phyloP scores from a whole-genome alignment of 345 rosid species.

The Euphorbia lathyris region DNA sequence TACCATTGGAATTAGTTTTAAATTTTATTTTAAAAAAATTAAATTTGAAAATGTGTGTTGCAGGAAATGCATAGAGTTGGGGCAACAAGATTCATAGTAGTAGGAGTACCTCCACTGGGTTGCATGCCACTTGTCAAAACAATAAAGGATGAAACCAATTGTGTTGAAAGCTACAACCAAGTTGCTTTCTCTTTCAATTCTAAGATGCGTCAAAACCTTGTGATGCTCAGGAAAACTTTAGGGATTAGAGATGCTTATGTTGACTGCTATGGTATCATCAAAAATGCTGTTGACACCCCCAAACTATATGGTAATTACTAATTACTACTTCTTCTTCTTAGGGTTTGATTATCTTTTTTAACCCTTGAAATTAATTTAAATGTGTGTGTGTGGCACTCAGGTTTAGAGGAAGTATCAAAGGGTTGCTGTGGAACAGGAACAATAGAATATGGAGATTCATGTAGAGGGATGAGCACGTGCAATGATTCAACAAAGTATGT shows the following conservation, averaged over 20 bases:
- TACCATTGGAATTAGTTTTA: no score
- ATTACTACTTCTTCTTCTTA: no score
- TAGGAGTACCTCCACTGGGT: conserved; percentile 87
- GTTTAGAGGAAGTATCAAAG: conserved; percentile 47
- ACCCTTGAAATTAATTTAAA: no score
- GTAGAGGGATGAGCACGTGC: conserved; percentile 61
- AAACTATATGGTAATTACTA: conserved; percentile 43
- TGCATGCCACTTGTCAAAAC: conserved; percentile 82
- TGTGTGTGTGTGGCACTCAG: no score
- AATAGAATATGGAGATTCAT: conserved; percentile 62
- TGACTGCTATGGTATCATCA: conserved; percentile 47
- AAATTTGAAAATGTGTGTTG: background rate
- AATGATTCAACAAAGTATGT: conserved; percentile 53
- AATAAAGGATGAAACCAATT: conserved; percentile 37
- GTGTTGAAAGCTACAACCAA: conserved; percentile 51
- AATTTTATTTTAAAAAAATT: background rate
- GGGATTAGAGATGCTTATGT: conserved; percentile 53
- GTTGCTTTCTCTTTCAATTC: conserved; percentile 50
- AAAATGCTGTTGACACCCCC: conserved; percentile 50
- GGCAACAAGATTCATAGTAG: conserved; percentile 54
- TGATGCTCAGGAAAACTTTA: conserved; percentile 19
- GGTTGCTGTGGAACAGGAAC: conserved; percentile 87
- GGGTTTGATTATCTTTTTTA: no score
- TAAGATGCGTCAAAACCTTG: conserved; percentile 42
- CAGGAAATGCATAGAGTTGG: conserved; percentile 65